phyloP scores from a whole-genome alignment of 768 basidiomycete species.

The Boletus pseudo-olivaceus region DNA sequence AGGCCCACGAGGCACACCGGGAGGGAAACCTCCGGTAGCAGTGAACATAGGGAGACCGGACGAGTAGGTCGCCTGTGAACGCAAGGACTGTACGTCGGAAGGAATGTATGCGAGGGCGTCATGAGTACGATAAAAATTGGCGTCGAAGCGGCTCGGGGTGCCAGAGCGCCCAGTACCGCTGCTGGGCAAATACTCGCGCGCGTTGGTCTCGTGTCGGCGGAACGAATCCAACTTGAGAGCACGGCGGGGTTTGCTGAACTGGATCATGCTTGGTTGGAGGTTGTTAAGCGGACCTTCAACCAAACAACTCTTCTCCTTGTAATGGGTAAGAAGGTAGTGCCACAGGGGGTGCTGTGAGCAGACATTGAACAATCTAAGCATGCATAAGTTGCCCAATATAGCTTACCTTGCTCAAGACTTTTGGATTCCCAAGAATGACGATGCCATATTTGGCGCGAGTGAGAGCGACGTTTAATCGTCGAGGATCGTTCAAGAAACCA shows the following conservation, averaged over 20 bases:
- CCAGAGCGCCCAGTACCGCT: conserved; percentile 60
- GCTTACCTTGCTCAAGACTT: conserved; percentile 94
- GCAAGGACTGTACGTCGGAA: conserved; percentile 91
- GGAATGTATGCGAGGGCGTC: conserved; percentile 93
- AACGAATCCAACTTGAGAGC: conserved; percentile 92
- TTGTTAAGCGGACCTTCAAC: conserved; percentile 97
- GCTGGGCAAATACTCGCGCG: conserved; percentile 65
- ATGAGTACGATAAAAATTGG: conserved; percentile 93
- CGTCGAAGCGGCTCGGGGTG: conserved; percentile 92
- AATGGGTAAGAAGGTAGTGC: conserved; percentile 97
- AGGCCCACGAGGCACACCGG: conserved; percentile 56
- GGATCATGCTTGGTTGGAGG: conserved; percentile 97
- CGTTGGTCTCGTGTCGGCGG: conserved; percentile 89
- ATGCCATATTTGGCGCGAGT: conserved; percentile 98
- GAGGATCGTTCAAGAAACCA: conserved; percentile 97
- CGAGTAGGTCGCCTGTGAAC: conserved; percentile 95
- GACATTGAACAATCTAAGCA: conserved; percentile 10
- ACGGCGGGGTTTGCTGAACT: conserved; percentile 96
- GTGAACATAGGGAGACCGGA: conserved; percentile 87
- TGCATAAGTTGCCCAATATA: not conserved
- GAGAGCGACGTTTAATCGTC: conserved; percentile 93
- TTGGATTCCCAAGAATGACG: conserved; percentile 99
- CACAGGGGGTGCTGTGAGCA: conserved; percentile 84
- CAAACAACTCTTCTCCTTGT: conserved; percentile 91
- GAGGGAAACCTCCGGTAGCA: conserved; percentile 64